Conservation (phyloP, 805 yeast genomes). For the Metschnikowia peoriensis region DNA sequence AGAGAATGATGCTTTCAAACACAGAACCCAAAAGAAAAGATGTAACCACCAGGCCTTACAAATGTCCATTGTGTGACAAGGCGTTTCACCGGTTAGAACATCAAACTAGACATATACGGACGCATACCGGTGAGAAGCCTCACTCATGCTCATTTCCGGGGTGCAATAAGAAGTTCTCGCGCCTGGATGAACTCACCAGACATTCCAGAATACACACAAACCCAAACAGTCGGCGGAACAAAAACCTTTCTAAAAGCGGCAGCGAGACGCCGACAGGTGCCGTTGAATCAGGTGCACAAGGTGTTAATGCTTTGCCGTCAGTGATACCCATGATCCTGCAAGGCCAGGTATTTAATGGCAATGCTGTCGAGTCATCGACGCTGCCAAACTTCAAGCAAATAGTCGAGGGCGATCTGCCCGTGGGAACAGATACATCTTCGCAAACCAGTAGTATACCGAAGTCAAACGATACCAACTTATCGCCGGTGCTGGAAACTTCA, state of each 20-base stretch:
- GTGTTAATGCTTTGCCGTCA: neutral
- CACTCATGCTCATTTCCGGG: slow-evolving; percentile 73
- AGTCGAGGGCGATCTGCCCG: slow-evolving; percentile 7
- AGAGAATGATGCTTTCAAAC: slow-evolving; percentile 15
- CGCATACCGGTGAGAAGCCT: slow-evolving; percentile 82
- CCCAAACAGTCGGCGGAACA: slow-evolving; percentile 63
- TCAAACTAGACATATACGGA: slow-evolving; percentile 74
- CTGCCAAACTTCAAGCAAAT: slow-evolving; percentile 1
- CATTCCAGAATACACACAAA: slow-evolving; percentile 72
- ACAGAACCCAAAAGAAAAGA: slow-evolving; percentile 19
- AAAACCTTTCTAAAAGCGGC: slow-evolving; percentile 28
- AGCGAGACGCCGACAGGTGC: slow-evolving; percentile 1
- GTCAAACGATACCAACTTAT: slow-evolving; percentile 4
- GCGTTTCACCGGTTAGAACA: slow-evolving; percentile 77
- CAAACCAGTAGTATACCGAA: slow-evolving; percentile 3
- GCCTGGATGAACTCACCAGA: slow-evolving; percentile 74
- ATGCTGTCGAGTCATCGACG: slow-evolving; percentile 3
- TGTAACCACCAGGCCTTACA: slow-evolving; percentile 51
- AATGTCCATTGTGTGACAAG: slow-evolving; percentile 71
- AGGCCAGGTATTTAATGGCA: neutral
- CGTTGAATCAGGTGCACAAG: neutral
- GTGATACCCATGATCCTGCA: slow-evolving; percentile 4
- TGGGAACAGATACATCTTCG: slow-evolving; percentile 5
- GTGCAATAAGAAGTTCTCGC: slow-evolving; percentile 62
- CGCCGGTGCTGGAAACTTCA: slow-evolving; percentile 8